These are phyloP conservation scores for Geotrichum cucujoidarum DNA, from an alignment of 1,139 yeast genomes.

Conservation along the genomic window DNA sequence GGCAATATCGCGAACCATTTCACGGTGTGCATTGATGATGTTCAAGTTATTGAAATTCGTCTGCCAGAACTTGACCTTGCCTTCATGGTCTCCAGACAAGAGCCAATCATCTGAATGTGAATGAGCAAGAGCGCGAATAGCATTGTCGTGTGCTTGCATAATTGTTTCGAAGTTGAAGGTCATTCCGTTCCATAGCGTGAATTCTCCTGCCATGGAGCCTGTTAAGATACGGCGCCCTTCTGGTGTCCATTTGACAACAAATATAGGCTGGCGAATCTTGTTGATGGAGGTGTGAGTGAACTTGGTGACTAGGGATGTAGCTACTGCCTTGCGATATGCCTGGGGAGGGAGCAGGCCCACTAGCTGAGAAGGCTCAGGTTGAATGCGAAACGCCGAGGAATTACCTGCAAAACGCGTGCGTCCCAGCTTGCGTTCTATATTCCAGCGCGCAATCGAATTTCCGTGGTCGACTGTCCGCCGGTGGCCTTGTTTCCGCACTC, in stretches of 20 bases:
- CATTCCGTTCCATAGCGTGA: conserved; percentile 95
- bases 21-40: conserved; percentile 66
- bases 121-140: conserved; percentile 73
- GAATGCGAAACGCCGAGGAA: conserved; percentile 35
- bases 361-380: conserved; percentile 75
- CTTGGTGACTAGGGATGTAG: conserved; percentile 55
- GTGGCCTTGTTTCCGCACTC: conserved; percentile 47
- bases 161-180: conserved; percentile 94
- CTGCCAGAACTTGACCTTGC: conserved; percentile 91
- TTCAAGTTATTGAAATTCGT: conserved; percentile 95
- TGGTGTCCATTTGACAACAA: conserved; percentile 92
- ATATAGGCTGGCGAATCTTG: conserved; percentile 87
- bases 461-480: conserved; percentile 89
- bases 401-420: conserved; percentile 39
- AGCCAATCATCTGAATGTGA: conserved; percentile 94
- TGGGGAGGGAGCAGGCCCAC: conserved; percentile 69
- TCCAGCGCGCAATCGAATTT: conserved; percentile 71
- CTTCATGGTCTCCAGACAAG: conserved; percentile 88
- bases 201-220: conserved; percentile 91
- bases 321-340: conserved; percentile 47
- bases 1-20: conserved; percentile 79
- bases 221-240: conserved; percentile 89
- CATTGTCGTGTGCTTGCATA: conserved; percentile 96
- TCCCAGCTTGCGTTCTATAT: conserved; percentile 50
- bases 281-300: conserved; percentile 89